Percentiles rank a stretch among this genome's conserved stretches.
Conservation (phyloP, 805 yeast species). For the Tetrapisispora fleetii region DNA sequence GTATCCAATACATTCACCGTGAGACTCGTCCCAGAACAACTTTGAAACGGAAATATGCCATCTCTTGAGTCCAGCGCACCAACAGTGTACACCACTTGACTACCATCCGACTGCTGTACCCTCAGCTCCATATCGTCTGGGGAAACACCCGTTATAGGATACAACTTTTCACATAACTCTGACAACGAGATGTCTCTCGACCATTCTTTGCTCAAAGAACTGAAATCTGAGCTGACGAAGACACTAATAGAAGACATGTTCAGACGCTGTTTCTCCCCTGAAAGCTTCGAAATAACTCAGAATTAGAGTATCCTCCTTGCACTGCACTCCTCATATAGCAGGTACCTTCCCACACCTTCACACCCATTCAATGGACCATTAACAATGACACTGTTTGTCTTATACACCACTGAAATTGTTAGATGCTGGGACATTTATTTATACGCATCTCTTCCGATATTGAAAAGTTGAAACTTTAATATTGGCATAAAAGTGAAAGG, state of each 20-base stretch:
- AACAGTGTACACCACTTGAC: neutral
- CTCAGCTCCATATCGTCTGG: conserved; percentile 20
- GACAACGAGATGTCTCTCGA: conserved; percentile 8
- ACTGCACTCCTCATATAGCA: no score
- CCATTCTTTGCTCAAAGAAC: conserved; percentile 13
- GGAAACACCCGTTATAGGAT: conserved; percentile 21
- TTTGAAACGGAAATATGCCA: neutral
- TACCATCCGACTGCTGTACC: neutral
- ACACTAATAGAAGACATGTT: conserved; percentile 1
- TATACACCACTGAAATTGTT: neutral
- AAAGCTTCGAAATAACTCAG: no score
- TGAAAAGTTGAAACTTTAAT: neutral
- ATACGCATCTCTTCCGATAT: neutral
- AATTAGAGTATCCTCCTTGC: no score
- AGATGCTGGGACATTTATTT: neutral
- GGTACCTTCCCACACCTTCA: neutral
- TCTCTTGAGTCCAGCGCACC: neutral
- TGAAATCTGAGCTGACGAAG: conserved; percentile 14
- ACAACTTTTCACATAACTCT: conserved; percentile 16
- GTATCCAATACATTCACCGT: conserved; percentile 43
- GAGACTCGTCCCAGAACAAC: neutral
- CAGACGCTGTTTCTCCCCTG: no score
- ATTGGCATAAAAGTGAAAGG: neutral
- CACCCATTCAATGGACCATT: neutral
- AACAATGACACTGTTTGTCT: neutral